Conservation (phyloP, 2,329 filamentous ascomycete species). For the Venturia oleaginea region DNA sequence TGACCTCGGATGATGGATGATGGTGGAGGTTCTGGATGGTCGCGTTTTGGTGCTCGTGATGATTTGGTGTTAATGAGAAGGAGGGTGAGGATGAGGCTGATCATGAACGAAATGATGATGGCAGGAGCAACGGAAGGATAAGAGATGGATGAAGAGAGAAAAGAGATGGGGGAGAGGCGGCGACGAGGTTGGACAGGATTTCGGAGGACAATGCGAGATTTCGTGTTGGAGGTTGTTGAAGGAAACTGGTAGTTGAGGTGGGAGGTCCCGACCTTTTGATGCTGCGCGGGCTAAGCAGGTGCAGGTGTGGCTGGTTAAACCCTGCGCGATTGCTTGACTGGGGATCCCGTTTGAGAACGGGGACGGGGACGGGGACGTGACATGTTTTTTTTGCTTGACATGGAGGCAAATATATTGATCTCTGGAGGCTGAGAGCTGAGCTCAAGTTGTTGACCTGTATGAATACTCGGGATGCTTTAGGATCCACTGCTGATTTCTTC, state of each 20-base stretch:
- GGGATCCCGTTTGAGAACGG: not conserved
- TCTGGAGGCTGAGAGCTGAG: too few relatives aligned
- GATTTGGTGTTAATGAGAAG: not conserved
- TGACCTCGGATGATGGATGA: not conserved
- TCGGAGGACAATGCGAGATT: not conserved
- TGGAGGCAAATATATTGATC: too few relatives aligned
- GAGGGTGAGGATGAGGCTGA: conserved; percentile 8
- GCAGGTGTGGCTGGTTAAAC: not conserved
- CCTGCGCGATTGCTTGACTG: not conserved
- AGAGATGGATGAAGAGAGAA: not conserved
- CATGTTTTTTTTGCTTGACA: too few relatives aligned
- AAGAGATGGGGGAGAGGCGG: not conserved
- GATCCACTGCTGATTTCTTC: too few relatives aligned
- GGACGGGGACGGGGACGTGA: not conserved
- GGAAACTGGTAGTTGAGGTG: not conserved
- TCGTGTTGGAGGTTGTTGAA: not conserved
- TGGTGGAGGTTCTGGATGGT: not conserved
- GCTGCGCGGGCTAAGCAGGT: not conserved
- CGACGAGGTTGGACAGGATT: not conserved
- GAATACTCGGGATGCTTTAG: too few relatives aligned
- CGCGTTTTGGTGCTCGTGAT: not conserved
- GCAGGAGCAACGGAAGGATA: conserved; percentile 1
- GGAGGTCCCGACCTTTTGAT: not conserved
- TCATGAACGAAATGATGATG: not conserved
- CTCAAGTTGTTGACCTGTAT: too few relatives aligned